These are phyloP conservation scores for Stagonosporopsis cucurbitacearum DNA, from an alignment of 2,329 filamentous ascomycete species.

Conservation along the genomic window DNA sequence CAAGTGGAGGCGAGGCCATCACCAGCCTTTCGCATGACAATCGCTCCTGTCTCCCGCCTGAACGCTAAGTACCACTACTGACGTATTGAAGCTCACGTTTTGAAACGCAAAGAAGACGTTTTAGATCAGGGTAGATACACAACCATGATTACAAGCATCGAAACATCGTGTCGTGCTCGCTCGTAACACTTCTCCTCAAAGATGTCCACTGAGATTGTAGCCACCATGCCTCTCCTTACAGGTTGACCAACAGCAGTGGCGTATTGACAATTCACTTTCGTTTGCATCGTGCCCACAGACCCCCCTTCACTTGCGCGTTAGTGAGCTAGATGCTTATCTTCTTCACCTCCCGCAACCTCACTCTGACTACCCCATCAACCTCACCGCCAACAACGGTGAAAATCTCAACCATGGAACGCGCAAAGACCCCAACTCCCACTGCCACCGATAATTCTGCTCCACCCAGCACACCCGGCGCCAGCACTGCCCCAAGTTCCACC, in stretches of 20 bases:
- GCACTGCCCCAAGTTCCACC: background rate
- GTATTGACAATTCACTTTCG: conserved; percentile 1
- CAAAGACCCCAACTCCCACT: background rate
- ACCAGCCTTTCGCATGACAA: background rate
- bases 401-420: conserved; percentile 4
- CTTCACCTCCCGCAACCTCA: background rate
- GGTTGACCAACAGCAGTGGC: background rate
- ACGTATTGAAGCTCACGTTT: background rate
- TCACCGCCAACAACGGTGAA: background rate
- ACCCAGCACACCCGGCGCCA: background rate
- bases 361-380: background rate
- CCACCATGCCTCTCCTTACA: background rate
- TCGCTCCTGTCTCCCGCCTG: background rate
- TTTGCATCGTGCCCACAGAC: background rate
- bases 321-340: background rate
- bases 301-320: conserved; percentile 1
- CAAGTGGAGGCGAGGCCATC: background rate
- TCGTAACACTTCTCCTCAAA: too few relatives aligned
- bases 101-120: background rate
- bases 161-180: too few relatives aligned
- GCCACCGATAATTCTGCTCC: background rate
- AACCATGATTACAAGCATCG: too few relatives aligned
- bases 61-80: too few relatives aligned
- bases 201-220: too few relatives aligned
- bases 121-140: background rate